A percentile compares a stretch with the other conserved stretches of the same genome.
Evolutionary conservation across 345 rosid genomes (phyloP).

Genomic region (Kernera saxatilis): DNA sequence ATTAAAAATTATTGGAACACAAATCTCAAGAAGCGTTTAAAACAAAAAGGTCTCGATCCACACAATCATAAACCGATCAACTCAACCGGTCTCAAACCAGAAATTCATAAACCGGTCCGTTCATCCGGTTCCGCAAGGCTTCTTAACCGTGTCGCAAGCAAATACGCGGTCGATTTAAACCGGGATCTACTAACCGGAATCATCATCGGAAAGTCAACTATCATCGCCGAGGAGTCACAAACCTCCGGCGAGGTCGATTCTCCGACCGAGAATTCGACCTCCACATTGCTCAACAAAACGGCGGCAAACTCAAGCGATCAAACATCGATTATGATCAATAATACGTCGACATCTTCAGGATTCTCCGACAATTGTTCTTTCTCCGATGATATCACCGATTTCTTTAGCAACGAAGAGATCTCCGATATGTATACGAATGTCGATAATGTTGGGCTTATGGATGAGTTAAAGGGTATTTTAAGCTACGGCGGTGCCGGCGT

Average conservation of each 20-base stretch:
- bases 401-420: conserved; percentile 14
- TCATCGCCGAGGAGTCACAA: conserved; percentile 3
- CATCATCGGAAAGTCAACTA: conserved; percentile 10
- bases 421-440: neutral
- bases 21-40: conserved; percentile 44
- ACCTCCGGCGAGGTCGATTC: neutral
- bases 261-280: neutral
- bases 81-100: neutral
- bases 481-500: neutral
- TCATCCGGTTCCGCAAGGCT: conserved; percentile 18
- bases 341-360: neutral
- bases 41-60: conserved; percentile 40
- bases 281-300: conserved; percentile 1
- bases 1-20: conserved; percentile 63
- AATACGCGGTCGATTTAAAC: conserved; percentile 15
- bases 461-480: conserved; percentile 18
- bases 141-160: conserved; percentile 29
- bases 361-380: conserved; percentile 13
- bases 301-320: neutral
- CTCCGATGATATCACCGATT: neutral
- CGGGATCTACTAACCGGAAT: conserved; percentile 25
- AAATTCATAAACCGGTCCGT: neutral
- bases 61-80: conserved; percentile 35
- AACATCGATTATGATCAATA: neutral
- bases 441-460: conserved; percentile 23